These are phyloP conservation scores for Ceratocystis papillata DNA, from an alignment of 2,329 filamentous ascomycete genomes.

Conservation along the genomic window DNA sequence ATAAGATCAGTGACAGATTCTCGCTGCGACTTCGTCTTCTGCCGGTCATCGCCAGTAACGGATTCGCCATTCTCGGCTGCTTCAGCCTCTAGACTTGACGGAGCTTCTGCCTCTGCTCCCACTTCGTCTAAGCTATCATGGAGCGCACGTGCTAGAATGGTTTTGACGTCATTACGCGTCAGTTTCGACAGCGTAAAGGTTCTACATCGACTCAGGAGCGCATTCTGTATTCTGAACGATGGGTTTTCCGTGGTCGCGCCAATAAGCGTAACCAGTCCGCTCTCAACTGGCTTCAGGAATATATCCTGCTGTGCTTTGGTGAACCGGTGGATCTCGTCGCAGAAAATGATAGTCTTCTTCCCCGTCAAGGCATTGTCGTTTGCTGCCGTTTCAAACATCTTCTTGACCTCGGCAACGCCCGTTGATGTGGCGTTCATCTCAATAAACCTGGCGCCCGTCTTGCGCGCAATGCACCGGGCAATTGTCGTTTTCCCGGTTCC, in stretches of 20 bases:
- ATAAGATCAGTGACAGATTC: slow-evolving; percentile 41
- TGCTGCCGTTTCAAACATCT: slow-evolving; percentile 73
- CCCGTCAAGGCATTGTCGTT: slow-evolving; percentile 73
- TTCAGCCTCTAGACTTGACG: not conserved
- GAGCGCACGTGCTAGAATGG: slow-evolving; percentile 68
- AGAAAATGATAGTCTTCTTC: slow-evolving; percentile 89
- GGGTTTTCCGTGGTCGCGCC: slow-evolving; percentile 97
- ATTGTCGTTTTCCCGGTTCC: slow-evolving; percentile 87
- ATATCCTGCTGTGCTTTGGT: slow-evolving; percentile 89
- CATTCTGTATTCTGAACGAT: slow-evolving; percentile 81
- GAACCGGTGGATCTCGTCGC: slow-evolving; percentile 92
- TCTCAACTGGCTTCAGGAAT: slow-evolving; percentile 84
- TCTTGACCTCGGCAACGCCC: slow-evolving; percentile 84
- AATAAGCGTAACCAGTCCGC: slow-evolving; percentile 79
- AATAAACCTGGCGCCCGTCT: slow-evolving; percentile 74
- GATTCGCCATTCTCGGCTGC: not conserved
- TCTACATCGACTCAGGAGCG: slow-evolving; percentile 76
- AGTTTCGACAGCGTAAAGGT: slow-evolving; percentile 80
- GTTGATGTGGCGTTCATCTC: slow-evolving; percentile 91
- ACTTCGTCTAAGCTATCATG: slow-evolving; percentile 30
- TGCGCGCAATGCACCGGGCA: slow-evolving; percentile 74
- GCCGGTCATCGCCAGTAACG: not conserved
- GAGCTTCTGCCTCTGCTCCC: not conserved
- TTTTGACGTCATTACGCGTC: slow-evolving; percentile 56
- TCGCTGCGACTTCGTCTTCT: not conserved